These are phyloP conservation scores for Chrysanthemum seticuspe DNA, from an alignment of 129 eudicot genomes.

Conservation along the genomic window DNA sequence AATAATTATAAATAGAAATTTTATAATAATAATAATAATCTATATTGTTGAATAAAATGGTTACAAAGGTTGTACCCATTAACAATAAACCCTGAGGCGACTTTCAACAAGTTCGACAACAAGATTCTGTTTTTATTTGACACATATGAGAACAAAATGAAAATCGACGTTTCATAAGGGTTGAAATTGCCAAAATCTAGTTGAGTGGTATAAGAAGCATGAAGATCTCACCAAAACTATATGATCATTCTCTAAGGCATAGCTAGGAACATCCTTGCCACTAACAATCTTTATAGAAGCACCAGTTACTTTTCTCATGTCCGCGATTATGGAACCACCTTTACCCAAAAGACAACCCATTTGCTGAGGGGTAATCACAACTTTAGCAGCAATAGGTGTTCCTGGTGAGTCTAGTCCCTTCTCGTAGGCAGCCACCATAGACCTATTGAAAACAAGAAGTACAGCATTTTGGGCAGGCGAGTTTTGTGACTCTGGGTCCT, in stretches of 20 bases:
- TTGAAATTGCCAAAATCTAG: not conserved
- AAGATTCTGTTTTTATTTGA: too few relatives aligned
- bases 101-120: too few relatives aligned
- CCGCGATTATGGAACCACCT: constrained; percentile 70
- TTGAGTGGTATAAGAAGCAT: constrained; percentile 18
- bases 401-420: constrained; percentile 47
- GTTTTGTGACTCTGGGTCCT: constrained; percentile 59
- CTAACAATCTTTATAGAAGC: constrained; percentile 51
- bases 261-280: constrained; percentile 52
- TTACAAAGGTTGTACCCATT: too few relatives aligned
- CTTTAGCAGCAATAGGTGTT: constrained; percentile 42
- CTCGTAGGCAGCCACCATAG: constrained; percentile 42
- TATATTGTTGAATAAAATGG: too few relatives aligned
- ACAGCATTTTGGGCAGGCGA: constrained; percentile 81
- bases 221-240: constrained; percentile 59
- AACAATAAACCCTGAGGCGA: too few relatives aligned
- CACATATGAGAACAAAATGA: too few relatives aligned
- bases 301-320: constrained; percentile 77
- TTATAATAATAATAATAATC: too few relatives aligned
- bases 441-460: constrained; percentile 53
- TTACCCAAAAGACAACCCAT: constrained; percentile 83
- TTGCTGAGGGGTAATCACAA: constrained; percentile 51
- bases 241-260: constrained; percentile 53
- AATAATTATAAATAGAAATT: too few relatives aligned
- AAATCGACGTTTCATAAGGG: too few relatives aligned